Base-by-base conservation (phyloP, 352 stramenopile species). In the Phytopythium oedochilum region DNA sequence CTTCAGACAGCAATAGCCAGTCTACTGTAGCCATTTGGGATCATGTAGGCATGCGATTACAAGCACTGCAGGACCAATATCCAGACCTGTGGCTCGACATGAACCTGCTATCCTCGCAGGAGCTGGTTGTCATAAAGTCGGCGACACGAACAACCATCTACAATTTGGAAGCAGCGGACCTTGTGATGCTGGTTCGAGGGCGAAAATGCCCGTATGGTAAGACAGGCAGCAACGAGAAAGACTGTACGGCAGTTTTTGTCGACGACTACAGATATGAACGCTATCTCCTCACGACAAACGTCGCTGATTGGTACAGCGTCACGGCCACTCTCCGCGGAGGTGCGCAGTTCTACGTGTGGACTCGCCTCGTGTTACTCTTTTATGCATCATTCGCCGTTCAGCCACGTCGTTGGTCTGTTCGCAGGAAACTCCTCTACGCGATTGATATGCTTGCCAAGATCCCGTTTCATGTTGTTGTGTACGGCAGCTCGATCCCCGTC, bases 251-350 rank as follows among this genome's bases (percentile, higher is more conserved):
- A 0, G 47, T 83, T 4, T 78, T 86, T 25, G 15, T 86, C 9
- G 75, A 86, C 39, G 75, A 86, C 47, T 78, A 75, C 28, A 64
- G 74, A 14, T 88, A 85, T 29, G 72, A 84, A 29, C 63, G 74
- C 1, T 59, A 65, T 12, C 48, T 60, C 2, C 5, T 83, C 0
- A 61, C 68, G 51, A 75, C 64, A 6, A 75, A 75, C 28, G 53
- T 66, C 3, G 53, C 59, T 5, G 67, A 81, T 18, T 73, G 61
- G 60, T 77, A 73, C 22, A 14, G 17, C 3, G 45, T 78, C 26
- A 68, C 68, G 11, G 55, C 67, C 1, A 11, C 54, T 2, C 25
- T 83, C 36, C 73, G 73, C 22, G 60, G 54, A 5, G 29, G 56
- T 10, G 63, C 70, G 2, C 77, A 86, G 38, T 20, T 55, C 2